These are phyloP conservation scores for Mucor indicus DNA, from an alignment of 371 early-diverging fungal genomes.

Conservation along the genomic window DNA sequence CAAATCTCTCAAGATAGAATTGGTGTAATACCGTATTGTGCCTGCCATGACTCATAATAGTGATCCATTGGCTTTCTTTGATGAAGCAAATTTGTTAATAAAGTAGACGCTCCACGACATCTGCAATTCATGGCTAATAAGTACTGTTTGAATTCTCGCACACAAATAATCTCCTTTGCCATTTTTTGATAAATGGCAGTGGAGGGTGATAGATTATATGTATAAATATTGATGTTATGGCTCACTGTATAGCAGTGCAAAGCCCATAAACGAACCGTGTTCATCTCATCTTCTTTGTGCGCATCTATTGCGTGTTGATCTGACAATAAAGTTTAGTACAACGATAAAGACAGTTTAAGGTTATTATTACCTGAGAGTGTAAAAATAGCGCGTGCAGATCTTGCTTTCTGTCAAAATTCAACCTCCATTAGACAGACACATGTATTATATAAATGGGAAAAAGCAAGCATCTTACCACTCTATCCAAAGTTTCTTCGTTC, in stretches of 20 bases:
- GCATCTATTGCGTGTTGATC: slow-evolving; percentile 44
- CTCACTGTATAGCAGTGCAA: slow-evolving; percentile 51
- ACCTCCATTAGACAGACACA: slow-evolving; percentile 6
- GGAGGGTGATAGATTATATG: slow-evolving; percentile 67
- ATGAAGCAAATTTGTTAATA: slow-evolving; percentile 69
- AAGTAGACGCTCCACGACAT: slow-evolving; percentile 64
- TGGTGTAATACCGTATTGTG: slow-evolving; percentile 59
- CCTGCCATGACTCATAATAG: slow-evolving; percentile 72
- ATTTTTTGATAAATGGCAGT: slow-evolving; percentile 66
- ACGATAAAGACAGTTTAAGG: neutral
- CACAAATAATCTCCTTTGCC: slow-evolving; percentile 66
- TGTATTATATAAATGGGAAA: neutral
- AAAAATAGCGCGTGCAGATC: slow-evolving; percentile 48
- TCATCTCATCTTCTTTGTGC: slow-evolving; percentile 56
- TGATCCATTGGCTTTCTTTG: slow-evolving; percentile 54
- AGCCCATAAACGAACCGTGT: slow-evolving; percentile 64
- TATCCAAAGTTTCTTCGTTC: slow-evolving; percentile 38
- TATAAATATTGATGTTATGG: slow-evolving; percentile 59
- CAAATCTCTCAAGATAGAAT: neutral
- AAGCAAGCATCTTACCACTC: slow-evolving; percentile 29
- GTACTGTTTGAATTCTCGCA: slow-evolving; percentile 71
- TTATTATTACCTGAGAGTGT: slow-evolving; percentile 39
- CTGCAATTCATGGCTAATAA: slow-evolving; percentile 66
- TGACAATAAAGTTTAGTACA: neutral
- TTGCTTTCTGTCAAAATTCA: slow-evolving; percentile 27